Evolutionary conservation across 2,329 filamentous ascomycete genomes (phyloP), one percentile per base, ranked within the genome.

Genomic region (Colletotrichum sp.): DNA sequence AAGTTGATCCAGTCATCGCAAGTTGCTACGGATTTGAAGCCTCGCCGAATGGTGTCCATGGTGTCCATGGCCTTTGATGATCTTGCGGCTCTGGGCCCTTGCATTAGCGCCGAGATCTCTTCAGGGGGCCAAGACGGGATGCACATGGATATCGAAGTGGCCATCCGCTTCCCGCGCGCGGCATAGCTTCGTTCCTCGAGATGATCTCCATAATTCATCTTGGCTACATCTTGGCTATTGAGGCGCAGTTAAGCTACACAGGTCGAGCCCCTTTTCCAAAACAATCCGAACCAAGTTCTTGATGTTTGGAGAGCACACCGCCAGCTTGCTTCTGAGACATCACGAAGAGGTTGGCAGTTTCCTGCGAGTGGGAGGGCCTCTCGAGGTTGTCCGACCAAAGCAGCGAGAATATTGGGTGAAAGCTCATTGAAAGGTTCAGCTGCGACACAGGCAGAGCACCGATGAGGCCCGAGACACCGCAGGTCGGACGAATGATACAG

Each of bases 41-140:
- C 32, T 52, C 43, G 10, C 43, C 43, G n/a, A 52, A 52, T 52
- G n/a, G 43, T 52, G 4, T 52, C 43, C 43, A 21, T 52, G 43
- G 43, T 48, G 43, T 48, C 21, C 36, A 36, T 24, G 24, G 16
- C n/a, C 16, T 52, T 36, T 52, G 16, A 12, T 32, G 61, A 7
- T 18, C 7, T 72, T 43, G 61, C 10, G 24, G 55, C 52, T 36
- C 66, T n/a, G 26, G 36, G 67, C 28, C 34, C 57, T 70, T 61
- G 67, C 67, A 70, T 70, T 52, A 70, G 57, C 28, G 57, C 67
- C 57, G 57, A 70, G 67, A 34, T 48, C 57, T 70, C n/a, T 61
- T 32, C 16, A 48, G 16, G 26, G 57, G 57, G 57, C 57, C 67
- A 63, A 52, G 38, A 70, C 26, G 55, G 67, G 67, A 60, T 21